Percentiles rank a stretch among this genome's conserved stretches.
phyloP scores from a whole-genome alignment of 2,329 filamentous ascomycete species.

The Stemphylium lycopersici region DNA sequence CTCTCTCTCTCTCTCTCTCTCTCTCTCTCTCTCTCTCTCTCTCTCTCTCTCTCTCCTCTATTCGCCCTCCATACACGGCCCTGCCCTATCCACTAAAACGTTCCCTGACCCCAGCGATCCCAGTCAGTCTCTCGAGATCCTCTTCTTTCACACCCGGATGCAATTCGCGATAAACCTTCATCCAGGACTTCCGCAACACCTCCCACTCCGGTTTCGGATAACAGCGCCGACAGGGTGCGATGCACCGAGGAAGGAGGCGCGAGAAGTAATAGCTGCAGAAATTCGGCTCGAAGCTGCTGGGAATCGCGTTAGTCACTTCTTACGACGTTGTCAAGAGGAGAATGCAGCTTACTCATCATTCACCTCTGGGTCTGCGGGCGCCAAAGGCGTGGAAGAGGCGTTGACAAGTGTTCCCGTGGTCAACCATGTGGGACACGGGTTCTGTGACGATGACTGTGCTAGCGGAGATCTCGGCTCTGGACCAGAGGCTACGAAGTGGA shows the following conservation, averaged over 20 bases:
- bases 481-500: slow-evolving; percentile 10
- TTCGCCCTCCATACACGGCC: neutral
- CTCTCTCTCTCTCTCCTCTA: too few species aligned
- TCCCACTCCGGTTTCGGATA: slow-evolving; percentile 29
- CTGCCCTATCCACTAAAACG: slow-evolving; percentile 6
- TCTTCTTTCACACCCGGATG: slow-evolving; percentile 24
- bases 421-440: slow-evolving; percentile 2
- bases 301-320: neutral
- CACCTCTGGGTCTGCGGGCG: neutral
- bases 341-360: neutral
- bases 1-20: too few species aligned
- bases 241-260: slow-evolving; percentile 18
- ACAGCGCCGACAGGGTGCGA: slow-evolving; percentile 34
- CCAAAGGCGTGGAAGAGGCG: neutral
- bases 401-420: slow-evolving; percentile 6
- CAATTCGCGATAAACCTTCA: slow-evolving; percentile 22
- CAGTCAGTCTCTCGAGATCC: slow-evolving; percentile 28
- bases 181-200: slow-evolving; percentile 15
- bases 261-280: slow-evolving; percentile 31
- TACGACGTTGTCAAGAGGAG: too few species aligned
- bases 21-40: too few species aligned
- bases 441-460: neutral
- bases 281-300: slow-evolving; percentile 7
- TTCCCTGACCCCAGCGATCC: slow-evolving; percentile 25
- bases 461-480: neutral